A percentile compares a stretch with the other conserved stretches of the same genome.
Conservation (phyloP, 1,139 yeast genomes). For the Chernovozyma sophiae-reginae region DNA sequence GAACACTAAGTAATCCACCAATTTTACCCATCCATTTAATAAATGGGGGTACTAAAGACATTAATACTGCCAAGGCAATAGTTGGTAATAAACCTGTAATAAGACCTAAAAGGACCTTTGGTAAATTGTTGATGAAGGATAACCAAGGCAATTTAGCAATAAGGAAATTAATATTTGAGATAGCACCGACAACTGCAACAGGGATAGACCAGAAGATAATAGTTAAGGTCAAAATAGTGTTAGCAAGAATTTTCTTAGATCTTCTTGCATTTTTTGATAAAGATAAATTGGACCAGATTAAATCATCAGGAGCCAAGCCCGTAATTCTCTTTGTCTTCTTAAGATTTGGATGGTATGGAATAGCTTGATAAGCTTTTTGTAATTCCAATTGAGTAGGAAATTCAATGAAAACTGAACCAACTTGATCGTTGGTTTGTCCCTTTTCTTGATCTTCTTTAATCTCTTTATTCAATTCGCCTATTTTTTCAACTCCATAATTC, state of each 20-base stretch:
- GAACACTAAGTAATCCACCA: conserved; percentile 67
- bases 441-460: conserved; percentile 56
- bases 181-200: conserved; percentile 82
- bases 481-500: conserved; percentile 59
- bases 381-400: conserved; percentile 85
- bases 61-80: conserved; percentile 71
- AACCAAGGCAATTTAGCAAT: conserved; percentile 68
- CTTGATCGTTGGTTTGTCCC: conserved; percentile 42
- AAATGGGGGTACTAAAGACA: conserved; percentile 73
- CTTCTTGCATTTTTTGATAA: conserved; percentile 40
- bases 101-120: conserved; percentile 64
- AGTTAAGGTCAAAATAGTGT: conserved; percentile 44
- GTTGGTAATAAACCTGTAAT: conserved; percentile 87
- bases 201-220: conserved; percentile 88
- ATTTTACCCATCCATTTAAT: conserved; percentile 63
- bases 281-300: conserved; percentile 75
- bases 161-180: conserved; percentile 76
- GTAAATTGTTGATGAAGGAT: conserved; percentile 66
- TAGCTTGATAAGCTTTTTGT: conserved; percentile 82
- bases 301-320: conserved; percentile 67
- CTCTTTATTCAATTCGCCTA: conserved; percentile 65
- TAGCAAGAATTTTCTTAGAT: conserved; percentile 36
- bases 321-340: conserved; percentile 58
- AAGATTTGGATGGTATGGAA: conserved; percentile 63
- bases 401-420: conserved; percentile 78